Percentiles rank a stretch among this genome's conserved stretches.
phyloP scores from a whole-genome alignment of 331 rosid species.

The Quercus phellos region DNA sequence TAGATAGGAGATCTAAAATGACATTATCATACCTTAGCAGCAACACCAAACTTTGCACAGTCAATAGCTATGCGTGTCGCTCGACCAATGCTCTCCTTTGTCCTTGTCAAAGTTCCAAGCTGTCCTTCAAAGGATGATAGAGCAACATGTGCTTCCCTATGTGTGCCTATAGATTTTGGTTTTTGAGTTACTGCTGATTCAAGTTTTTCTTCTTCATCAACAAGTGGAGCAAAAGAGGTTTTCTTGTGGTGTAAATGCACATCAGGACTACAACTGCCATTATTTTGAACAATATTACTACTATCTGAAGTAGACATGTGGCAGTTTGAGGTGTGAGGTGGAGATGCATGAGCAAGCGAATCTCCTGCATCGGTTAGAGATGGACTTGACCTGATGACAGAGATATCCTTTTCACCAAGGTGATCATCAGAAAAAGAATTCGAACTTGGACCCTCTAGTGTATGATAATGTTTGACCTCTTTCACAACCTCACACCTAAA shows the following conservation, averaged over 20 bases:
- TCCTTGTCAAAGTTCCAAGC: conserved; percentile 81
- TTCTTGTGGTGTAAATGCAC: conserved; percentile 46
- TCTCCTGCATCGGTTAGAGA: conserved; percentile 62
- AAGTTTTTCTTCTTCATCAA: conserved; percentile 40
- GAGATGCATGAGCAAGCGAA: conserved; percentile 58
- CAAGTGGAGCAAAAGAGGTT: conserved; percentile 28
- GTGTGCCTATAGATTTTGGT: conserved; percentile 42
- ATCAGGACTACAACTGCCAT: conserved; percentile 79
- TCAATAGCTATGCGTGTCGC: conserved; percentile 91
- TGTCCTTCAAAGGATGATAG: conserved; percentile 68
- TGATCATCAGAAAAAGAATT: conserved; percentile 48
- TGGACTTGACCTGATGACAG: conserved; percentile 47
- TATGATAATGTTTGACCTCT: conserved; percentile 33
- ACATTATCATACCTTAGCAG: conserved; percentile 56
- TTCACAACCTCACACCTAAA: conserved; percentile 45
- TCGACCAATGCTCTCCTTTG: conserved; percentile 95
- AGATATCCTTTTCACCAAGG: conserved; percentile 37
- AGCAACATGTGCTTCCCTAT: conserved; percentile 57
- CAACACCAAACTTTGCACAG: conserved; percentile 85
- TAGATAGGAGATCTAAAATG: background rate
- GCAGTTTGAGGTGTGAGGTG: conserved; percentile 51
- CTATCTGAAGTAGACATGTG: conserved; percentile 66
- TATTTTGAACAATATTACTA: conserved; percentile 56
- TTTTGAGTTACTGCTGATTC: conserved; percentile 44
- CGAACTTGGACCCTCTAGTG: conserved; percentile 41